A percentile compares a stretch with the other conserved stretches of the same genome.
Evolutionary conservation across 441 rosid species (phyloP).

Genomic region (Arabidopsis lyrata): DNA sequence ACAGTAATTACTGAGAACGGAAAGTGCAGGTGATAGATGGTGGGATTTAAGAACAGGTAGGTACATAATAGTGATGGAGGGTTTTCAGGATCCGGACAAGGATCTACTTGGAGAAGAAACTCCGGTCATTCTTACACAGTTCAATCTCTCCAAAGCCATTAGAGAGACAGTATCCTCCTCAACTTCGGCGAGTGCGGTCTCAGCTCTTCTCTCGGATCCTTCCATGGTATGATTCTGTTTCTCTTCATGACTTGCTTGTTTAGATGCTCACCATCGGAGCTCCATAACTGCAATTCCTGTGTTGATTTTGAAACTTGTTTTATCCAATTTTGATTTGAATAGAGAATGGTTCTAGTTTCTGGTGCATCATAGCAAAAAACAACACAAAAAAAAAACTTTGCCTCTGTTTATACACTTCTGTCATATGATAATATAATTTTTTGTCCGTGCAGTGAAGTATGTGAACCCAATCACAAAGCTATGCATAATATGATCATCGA

Average conservation of each 20-base stretch:
- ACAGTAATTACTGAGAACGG: too few species aligned
- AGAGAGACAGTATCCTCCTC: conserved; percentile 61
- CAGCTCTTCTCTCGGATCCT: conserved; percentile 68
- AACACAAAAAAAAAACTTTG: too few species aligned
- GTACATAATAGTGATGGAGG: conserved; percentile 62
- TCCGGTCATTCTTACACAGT: conserved; percentile 69
- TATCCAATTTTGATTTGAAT: too few species aligned
- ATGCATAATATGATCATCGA: conserved; percentile 66
- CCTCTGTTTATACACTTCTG: neutral
- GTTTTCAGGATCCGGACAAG: conserved; percentile 69
- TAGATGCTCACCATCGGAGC: too few species aligned
- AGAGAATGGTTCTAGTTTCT: too few species aligned
- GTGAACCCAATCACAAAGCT: conserved; percentile 79
- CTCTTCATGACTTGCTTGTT: too few species aligned
- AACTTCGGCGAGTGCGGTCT: conserved; percentile 81
- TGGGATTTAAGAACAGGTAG: conserved; percentile 79
- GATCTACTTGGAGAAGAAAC: conserved; percentile 52
- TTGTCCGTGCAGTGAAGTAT: conserved; percentile 54
- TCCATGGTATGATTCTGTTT: conserved; percentile 44
- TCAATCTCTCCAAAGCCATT: conserved; percentile 69
- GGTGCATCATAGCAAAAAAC: too few species aligned
- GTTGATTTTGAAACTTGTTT: too few species aligned
- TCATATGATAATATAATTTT: neutral
- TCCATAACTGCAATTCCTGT: too few species aligned
- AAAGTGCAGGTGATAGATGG: conserved; percentile 36